Evolutionary conservation across 176 grass and related monocot species (phyloP).

Genomic region (Eragrostis curvula): DNA sequence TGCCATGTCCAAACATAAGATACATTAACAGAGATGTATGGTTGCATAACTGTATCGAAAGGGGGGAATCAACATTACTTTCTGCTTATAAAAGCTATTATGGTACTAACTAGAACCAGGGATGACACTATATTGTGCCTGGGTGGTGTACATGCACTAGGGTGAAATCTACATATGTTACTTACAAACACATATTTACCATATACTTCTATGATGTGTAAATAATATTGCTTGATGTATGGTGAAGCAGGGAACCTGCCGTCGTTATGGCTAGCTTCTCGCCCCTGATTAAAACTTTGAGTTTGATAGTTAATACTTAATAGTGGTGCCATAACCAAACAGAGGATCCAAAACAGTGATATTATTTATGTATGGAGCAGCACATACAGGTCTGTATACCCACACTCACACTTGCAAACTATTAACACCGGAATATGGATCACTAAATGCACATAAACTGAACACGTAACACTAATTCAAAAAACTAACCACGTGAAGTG

Average conservation of each 20-base stretch:
- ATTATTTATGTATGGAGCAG: not conserved
- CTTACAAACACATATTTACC: not conserved
- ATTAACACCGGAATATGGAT: not conserved
- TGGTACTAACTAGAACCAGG: not conserved
- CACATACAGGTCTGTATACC: not conserved
- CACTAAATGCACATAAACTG: not conserved
- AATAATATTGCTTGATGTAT: not conserved
- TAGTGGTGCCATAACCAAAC: not conserved
- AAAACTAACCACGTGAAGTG: conserved; percentile 1
- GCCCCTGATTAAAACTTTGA: not conserved
- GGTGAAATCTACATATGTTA: not conserved
- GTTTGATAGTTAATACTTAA: not conserved
- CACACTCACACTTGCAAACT: not conserved
- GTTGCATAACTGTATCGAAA: not conserved
- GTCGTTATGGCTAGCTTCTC: not conserved
- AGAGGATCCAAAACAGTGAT: not conserved
- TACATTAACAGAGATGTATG: conserved; percentile 20
- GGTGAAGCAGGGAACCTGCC: not conserved
- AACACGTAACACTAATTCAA: not conserved
- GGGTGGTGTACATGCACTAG: too few relatives aligned
- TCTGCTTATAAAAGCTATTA: conserved; percentile 5
- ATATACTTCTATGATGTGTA: not conserved
- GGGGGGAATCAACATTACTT: not conserved
- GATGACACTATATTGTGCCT: too few relatives aligned
- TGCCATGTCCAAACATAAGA: conserved; percentile 4